These are phyloP conservation scores for Penicillium sp. DNA, from an alignment of 2,329 filamentous ascomycete species.

Conservation along the genomic window DNA sequence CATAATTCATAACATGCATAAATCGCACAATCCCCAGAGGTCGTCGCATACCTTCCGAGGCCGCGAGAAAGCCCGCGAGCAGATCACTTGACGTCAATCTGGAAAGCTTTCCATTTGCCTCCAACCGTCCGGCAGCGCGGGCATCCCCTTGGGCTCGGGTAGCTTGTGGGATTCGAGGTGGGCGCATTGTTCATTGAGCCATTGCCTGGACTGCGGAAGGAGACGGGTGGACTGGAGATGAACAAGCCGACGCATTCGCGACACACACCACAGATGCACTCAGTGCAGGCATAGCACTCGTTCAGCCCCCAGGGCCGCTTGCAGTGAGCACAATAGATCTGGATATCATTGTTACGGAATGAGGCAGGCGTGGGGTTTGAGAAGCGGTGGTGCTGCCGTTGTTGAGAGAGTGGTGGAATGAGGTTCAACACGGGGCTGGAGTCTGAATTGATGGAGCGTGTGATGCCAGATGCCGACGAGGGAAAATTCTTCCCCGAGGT, in stretches of 20 bases:
- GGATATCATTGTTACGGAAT: constrained; percentile 57
- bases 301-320: constrained; percentile 73
- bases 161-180: constrained; percentile 38
- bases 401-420: constrained; percentile 38
- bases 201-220: constrained; percentile 39
- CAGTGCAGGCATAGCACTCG: constrained; percentile 90
- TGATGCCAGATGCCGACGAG: constrained; percentile 66
- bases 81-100: constrained; percentile 49
- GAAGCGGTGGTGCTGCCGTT: constrained; percentile 44
- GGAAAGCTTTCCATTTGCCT: constrained; percentile 52
- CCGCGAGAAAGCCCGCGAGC: too few species aligned
- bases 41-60: background rate
- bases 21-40: background rate
- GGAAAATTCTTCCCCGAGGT: constrained; percentile 68
- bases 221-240: constrained; percentile 44
- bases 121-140: constrained; percentile 49
- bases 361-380: constrained; percentile 57
- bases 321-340: constrained; percentile 92
- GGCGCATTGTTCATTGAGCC: constrained; percentile 20
- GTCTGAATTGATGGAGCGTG: constrained; percentile 70
- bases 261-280: constrained; percentile 93
- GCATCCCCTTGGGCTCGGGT: constrained; percentile 45
- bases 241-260: constrained; percentile 71
- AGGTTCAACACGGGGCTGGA: constrained; percentile 58
- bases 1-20: constrained; percentile 4